Base-by-base conservation (phyloP, 2,329 filamentous ascomycete genomes). In the Botryotinia convoluta region DNA sequence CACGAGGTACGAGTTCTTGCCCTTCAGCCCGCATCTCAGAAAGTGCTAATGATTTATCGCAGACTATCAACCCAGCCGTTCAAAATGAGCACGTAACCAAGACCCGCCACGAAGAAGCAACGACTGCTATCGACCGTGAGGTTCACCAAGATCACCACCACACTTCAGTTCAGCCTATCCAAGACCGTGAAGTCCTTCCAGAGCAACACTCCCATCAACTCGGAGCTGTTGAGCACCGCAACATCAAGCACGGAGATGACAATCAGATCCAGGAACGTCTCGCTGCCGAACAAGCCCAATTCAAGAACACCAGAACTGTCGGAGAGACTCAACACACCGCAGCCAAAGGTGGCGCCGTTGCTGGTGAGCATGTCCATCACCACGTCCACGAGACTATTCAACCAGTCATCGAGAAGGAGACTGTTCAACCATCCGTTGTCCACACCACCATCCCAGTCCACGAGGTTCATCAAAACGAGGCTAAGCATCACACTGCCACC, bases 381-480 rank as follows among this genome's bases (percentile, higher is more conserved):
- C 88, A 80, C 48, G 78, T 81, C 1, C 79, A 79, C 45, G 78
- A 80, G 74, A 88, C 71, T 86, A 80, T 93, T 65, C 90, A 93
- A 80, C 91, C 91, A 0, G 86, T 93, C 0, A 84, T 94, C 51
- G 85, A 93, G 69, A 92, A 92, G 80, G 89, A 93, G 76, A 89
- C 87, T 1, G 84, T 93, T 42, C 87, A 92, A 76, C 90, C 90
- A 2, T 85, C 88, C 26, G 87, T 93, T 5, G 85, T 93, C 1
- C 92, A 94, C 84, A 93, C 89, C 37, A 93, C 90, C 1, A 85
- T 92, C 0, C 92, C 91, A 0, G 86, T 94, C 60, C 91, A 93
- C 76, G 92, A 94, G 82, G 87, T 88, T 2, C 91, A 93, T 79
- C 89, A 93, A 78, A 89, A 91, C 69, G 85, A 87, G 22, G 85